Base-by-base conservation (phyloP, 176 grass and related monocot species). In the Tillandsia leiboldiana region DNA sequence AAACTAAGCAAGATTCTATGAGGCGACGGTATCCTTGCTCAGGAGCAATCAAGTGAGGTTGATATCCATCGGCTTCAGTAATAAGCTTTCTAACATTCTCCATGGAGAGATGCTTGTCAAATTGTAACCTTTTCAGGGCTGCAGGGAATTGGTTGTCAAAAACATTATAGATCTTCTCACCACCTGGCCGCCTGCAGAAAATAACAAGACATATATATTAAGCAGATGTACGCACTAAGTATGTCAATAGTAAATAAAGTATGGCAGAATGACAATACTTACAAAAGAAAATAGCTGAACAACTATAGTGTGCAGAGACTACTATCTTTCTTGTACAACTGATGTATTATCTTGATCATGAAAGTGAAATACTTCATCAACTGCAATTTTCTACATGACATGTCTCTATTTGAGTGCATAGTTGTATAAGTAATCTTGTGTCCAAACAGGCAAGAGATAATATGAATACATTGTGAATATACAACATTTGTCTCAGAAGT, bases 21-120 rank as follows among this genome's bases (percentile, higher is more conserved):
- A 96, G 88, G 47, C 92, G 92, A 1, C 92, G 83, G 83, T 96
- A 96, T 52, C 92, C 92, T 86, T 96, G 92, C 73, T 96, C 92
- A 78, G 92, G 92, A 78, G 92, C 92, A 75, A 96, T 96, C 77
- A 96, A 92, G 83, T 96, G 92, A 87, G 92, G 92, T 57, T 96
- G 92, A 72, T 96, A 96, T 51, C 92, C 92, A 83, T 96, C 92
- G 76, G 92, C 92, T 70, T 96, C 88, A 26, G 88, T 96, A 64
- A 96, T 89, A 48, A 91, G 84, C 68, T 96, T 96, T 74, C 74
- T 89, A 77, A 96, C 92, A 80, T 96, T 96, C 75, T 96, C 92
- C 92, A 96, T 96, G 49, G 93, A 92, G 2, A 97, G 86, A 63
- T 97, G 86, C 82, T 92, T 97, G 81, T 97, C 93, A 81, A 97